These are phyloP conservation scores for Arachis stenosperma DNA, from an alignment of 306 rosid genomes.

Conservation along the genomic window DNA sequence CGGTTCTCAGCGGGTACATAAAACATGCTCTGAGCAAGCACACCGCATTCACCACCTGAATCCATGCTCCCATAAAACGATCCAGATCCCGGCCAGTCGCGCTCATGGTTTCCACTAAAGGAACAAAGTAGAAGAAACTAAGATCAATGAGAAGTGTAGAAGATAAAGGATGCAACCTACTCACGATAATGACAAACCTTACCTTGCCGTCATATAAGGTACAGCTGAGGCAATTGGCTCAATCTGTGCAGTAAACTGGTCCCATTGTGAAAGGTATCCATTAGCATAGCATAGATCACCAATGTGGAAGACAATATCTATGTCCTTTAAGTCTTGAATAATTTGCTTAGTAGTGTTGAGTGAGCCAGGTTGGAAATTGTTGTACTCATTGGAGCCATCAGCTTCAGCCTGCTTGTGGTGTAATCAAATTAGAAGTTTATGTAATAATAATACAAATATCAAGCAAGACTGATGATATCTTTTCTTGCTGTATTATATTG, in stretches of 20 bases:
- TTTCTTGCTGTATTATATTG: conserved; percentile 9
- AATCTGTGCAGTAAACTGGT: conserved; percentile 87
- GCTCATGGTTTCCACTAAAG: conserved; percentile 93
- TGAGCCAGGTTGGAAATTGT: conserved; percentile 80
- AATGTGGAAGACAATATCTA: conserved; percentile 88
- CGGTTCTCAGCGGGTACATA: conserved; percentile 91
- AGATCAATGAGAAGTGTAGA: conserved; percentile 23
- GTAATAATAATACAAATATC: conserved; percentile 12
- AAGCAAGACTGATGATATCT: conserved; percentile 12
- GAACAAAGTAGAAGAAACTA: conserved; percentile 33
- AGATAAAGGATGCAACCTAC: background rate
- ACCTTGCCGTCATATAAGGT: conserved; percentile 97
- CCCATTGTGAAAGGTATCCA: conserved; percentile 98
- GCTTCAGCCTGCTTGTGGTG: conserved; percentile 72
- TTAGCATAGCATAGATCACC: conserved; percentile 90
- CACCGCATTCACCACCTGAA: conserved; percentile 99
- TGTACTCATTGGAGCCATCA: conserved; percentile 94
- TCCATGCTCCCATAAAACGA: conserved; percentile 82
- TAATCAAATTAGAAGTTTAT: conserved; percentile 29
- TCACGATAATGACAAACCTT: conserved; percentile 52
- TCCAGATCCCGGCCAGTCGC: conserved; percentile 93
- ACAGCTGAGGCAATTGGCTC: conserved; percentile 92
- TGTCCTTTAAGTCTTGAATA: conserved; percentile 68
- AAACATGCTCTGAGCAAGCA: conserved; percentile 80
- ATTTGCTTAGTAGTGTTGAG: conserved; percentile 85